These are phyloP conservation scores for Pluteus cervinus DNA, from an alignment of 768 basidiomycete genomes.

Conservation along the genomic window DNA sequence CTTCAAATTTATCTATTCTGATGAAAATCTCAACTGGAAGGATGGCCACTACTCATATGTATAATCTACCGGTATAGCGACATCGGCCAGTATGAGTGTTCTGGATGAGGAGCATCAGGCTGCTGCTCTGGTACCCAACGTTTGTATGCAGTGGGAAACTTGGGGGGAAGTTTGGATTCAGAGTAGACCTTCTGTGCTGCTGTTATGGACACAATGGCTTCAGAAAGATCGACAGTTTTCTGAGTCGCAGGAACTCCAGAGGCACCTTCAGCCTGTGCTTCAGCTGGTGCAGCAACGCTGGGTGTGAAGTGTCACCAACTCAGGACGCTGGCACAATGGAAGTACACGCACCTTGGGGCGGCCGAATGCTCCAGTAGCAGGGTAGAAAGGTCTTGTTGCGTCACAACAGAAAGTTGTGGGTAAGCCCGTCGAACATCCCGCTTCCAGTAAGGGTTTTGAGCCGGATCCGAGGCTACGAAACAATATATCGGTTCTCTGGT, in stretches of 20 bases:
- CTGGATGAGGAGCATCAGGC: constrained; percentile 78
- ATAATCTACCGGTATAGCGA: constrained; percentile 39
- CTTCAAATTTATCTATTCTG: too few species aligned
- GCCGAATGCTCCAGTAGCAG: constrained; percentile 78
- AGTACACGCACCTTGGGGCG: constrained; percentile 49
- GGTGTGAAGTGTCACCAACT: not conserved
- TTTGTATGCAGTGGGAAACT: constrained; percentile 58
- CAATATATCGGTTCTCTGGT: too few species aligned
- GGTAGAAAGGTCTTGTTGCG: constrained; percentile 74
- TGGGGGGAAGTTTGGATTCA: constrained; percentile 65
- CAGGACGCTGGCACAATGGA: not conserved
- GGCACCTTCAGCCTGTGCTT: constrained; percentile 9
- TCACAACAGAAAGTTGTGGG: constrained; percentile 86
- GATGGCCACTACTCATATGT: too few species aligned
- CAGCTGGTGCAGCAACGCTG: constrained; percentile 51
- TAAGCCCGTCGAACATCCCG: constrained; percentile 90
- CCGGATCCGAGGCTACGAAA: constrained; percentile 71
- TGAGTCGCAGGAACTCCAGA: constrained; percentile 23
- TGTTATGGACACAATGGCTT: constrained; percentile 65
- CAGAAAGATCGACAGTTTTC: constrained; percentile 54
- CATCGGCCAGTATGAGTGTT: constrained; percentile 83
- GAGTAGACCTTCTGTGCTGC: constrained; percentile 52
- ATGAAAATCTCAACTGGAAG: too few species aligned
- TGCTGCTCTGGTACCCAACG: constrained; percentile 72
- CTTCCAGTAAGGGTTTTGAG: constrained; percentile 93